Conservation (phyloP, 352 stramenopile species). For the Phytophthora constricta region DNA sequence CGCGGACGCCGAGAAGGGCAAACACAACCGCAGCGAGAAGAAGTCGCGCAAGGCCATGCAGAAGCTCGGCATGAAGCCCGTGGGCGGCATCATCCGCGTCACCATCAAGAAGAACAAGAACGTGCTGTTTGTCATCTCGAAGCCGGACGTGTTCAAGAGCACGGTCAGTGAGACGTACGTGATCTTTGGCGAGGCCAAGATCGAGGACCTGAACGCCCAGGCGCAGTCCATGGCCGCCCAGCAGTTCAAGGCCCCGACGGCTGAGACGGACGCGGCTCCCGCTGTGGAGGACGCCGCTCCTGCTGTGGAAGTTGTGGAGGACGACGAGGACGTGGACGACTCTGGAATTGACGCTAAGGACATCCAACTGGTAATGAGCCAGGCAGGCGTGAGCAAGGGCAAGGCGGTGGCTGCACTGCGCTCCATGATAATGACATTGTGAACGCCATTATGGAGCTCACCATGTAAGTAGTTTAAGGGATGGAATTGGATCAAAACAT, state of each 20-base stretch:
- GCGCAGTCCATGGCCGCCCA: constrained; percentile 88
- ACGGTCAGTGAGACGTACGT: constrained; percentile 95
- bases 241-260: constrained; percentile 90
- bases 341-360: constrained; percentile 98
- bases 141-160: constrained; percentile 98
- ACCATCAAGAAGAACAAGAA: constrained; percentile 99
- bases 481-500: not conserved
- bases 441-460: constrained; percentile 99
- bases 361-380: constrained; percentile 98
- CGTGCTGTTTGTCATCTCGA: constrained; percentile 96
- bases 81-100: constrained; percentile 96
- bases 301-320: constrained; percentile 58
- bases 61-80: constrained; percentile 98
- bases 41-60: constrained; percentile 99
- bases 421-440: constrained; percentile 99
- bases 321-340: constrained; percentile 95
- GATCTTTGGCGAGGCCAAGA: constrained; percentile 99
- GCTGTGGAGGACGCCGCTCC: constrained; percentile 38
- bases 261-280: constrained; percentile 73
- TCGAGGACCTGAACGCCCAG: constrained; percentile 95
- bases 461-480: constrained; percentile 89
- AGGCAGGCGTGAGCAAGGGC: constrained; percentile 91
- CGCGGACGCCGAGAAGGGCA: constrained; percentile 73
- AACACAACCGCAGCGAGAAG: constrained; percentile 98
- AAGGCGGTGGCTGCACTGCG: constrained; percentile 97